Conservation (phyloP, 2,329 filamentous ascomycete species). For the Cladophialophora psammophila region DNA sequence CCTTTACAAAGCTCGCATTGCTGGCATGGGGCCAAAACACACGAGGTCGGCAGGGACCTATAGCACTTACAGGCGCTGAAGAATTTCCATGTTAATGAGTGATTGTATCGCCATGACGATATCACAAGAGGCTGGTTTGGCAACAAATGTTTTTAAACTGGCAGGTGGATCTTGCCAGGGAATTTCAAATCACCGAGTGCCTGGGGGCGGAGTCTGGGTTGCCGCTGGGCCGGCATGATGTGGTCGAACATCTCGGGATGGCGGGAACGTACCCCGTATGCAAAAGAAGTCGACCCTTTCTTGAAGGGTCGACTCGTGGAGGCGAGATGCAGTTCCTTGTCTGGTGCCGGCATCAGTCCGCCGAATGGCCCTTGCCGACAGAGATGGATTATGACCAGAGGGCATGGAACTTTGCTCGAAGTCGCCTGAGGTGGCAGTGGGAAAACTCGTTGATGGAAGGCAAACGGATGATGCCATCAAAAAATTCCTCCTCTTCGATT, state of each 20-base stretch:
- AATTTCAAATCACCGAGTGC: background rate
- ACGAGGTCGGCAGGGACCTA: background rate
- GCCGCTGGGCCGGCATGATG: background rate
- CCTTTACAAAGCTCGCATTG: background rate
- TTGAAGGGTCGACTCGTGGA: background rate
- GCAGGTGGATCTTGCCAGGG: background rate
- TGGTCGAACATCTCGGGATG: background rate
- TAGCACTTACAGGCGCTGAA: background rate
- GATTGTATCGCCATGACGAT: background rate
- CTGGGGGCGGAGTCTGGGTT: background rate
- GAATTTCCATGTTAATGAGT: background rate
- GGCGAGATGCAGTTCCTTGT: background rate
- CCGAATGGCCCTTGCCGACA: too few relatives aligned
- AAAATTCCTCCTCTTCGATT: conserved; percentile 3
- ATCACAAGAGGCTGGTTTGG: background rate
- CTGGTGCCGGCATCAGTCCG: background rate
- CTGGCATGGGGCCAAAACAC: background rate
- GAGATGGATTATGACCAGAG: background rate
- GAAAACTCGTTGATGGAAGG: background rate
- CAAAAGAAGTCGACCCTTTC: background rate
- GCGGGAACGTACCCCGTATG: background rate
- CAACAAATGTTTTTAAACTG: background rate
- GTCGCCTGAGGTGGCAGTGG: background rate
- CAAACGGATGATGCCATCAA: background rate
- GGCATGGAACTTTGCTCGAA: background rate